These are phyloP conservation scores for Knoxdaviesia proteae DNA, from an alignment of 2,329 filamentous ascomycete species.

Conservation along the genomic window DNA sequence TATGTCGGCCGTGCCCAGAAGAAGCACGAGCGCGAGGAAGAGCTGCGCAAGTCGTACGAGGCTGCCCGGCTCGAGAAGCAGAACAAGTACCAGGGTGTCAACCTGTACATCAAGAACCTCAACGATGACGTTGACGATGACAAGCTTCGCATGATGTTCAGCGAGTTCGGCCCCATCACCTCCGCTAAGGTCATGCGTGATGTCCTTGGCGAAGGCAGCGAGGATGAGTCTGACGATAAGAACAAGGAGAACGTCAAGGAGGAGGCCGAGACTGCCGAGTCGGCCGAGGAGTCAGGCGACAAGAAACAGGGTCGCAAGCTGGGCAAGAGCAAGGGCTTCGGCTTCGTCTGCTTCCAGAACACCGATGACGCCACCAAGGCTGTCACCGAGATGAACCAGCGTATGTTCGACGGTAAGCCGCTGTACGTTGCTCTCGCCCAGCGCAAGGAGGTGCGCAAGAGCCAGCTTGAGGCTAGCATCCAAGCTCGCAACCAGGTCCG, in stretches of 20 bases:
- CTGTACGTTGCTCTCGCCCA: conserved; percentile 95
- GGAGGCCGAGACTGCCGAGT: conserved; percentile 22
- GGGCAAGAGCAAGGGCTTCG: conserved; percentile 99
- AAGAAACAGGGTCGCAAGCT: conserved; percentile 45
- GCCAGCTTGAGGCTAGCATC: conserved; percentile 96
- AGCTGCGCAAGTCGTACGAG: conserved; percentile 97
- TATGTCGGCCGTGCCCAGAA: conserved; percentile 98
- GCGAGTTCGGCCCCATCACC: conserved; percentile 82
- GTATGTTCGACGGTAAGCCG: conserved; percentile 93
- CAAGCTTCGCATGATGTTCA: conserved; percentile 86
- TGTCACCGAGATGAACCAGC: conserved; percentile 98
- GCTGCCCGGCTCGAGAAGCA: conserved; percentile 94
- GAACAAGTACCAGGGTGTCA: conserved; percentile 97
- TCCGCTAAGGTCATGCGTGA: conserved; percentile 99
- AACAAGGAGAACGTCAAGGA: conserved; percentile 19
- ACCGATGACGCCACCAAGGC: conserved; percentile 98
- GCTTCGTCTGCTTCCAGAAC: conserved; percentile 99
- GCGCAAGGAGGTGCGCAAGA: conserved; percentile 99
- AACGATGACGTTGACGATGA: conserved; percentile 95
- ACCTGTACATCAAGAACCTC: conserved; percentile 98
- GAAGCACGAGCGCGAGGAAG: conserved; percentile 99
- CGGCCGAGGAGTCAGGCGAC: conserved; percentile 36
- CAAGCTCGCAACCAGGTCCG: conserved; percentile 96
- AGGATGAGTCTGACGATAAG: conserved; percentile 30
- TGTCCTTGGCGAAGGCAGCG: conserved; percentile 32